Evolutionary conservation across 345 rosid species (phyloP).

Genomic region (Microcos paniculata): DNA sequence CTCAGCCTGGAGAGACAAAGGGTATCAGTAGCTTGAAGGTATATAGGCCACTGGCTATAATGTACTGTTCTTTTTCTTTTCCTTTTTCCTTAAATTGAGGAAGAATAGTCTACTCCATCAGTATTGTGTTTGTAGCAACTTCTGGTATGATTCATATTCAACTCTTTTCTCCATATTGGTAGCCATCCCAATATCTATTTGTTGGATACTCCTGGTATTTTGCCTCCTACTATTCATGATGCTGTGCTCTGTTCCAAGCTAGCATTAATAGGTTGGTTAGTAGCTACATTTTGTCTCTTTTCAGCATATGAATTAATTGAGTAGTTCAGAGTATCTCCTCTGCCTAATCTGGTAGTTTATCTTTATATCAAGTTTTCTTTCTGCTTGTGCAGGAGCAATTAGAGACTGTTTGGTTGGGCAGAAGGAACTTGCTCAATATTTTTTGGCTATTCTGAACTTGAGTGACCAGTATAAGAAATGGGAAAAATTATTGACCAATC

Average conservation of each 20-base stretch:
- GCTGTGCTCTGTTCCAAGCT: conserved; percentile 66
- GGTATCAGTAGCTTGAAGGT: no score
- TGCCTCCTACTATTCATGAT: conserved; percentile 55
- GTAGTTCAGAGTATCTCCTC: not conserved
- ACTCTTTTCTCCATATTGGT: conserved; percentile 46
- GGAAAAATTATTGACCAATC: conserved; percentile 37
- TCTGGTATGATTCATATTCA: not conserved
- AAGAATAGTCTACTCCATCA: not conserved
- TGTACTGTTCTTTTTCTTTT: no score
- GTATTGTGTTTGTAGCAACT: not conserved
- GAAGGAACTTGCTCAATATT: conserved; percentile 52
- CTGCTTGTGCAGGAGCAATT: conserved; percentile 56
- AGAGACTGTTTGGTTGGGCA: conserved; percentile 49
- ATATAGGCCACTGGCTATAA: not conserved
- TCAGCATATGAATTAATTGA: not conserved
- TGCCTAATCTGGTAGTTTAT: not conserved
- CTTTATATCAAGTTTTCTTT: conserved; percentile 1
- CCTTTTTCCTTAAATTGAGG: not conserved
- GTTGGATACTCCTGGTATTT: conserved; percentile 76
- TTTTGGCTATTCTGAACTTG: conserved; percentile 57
- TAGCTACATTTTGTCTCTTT: not conserved
- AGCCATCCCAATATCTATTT: conserved; percentile 83
- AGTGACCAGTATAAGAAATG: conserved; percentile 69
- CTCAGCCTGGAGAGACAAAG: no score
- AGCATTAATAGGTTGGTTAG: conserved; percentile 67